These are phyloP conservation scores for Vitis hybrid DNA, from an alignment of 177 flowering plant genomes.

Conservation along the genomic window DNA sequence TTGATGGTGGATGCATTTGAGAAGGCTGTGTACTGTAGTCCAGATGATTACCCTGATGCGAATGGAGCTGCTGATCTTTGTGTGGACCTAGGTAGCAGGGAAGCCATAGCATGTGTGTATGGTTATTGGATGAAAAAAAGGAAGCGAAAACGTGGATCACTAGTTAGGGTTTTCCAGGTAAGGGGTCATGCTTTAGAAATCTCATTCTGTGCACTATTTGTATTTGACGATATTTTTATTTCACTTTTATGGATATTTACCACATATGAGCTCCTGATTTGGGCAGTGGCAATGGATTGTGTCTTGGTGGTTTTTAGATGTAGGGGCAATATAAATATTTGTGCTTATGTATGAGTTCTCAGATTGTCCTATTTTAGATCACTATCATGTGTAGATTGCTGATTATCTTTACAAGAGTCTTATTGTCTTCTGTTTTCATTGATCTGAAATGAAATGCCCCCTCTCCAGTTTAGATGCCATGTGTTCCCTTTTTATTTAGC, in stretches of 20 bases:
- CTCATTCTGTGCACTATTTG: background rate
- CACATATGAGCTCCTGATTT: background rate
- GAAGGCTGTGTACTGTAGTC: constrained; percentile 46
- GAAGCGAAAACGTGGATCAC: constrained; percentile 46
- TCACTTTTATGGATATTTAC: background rate
- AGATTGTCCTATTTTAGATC: too few relatives aligned
- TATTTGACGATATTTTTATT: background rate
- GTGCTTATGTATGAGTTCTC: too few relatives aligned
- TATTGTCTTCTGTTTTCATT: too few relatives aligned
- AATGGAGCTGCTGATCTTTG: constrained; percentile 34
- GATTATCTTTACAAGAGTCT: too few relatives aligned
- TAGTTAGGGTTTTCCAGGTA: constrained; percentile 86
- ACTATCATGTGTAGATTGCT: too few relatives aligned
- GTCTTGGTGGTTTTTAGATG: background rate
- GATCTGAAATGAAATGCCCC: too few relatives aligned
- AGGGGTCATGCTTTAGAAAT: background rate
- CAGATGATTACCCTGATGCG: constrained; percentile 52
- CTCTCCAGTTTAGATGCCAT: too few relatives aligned
- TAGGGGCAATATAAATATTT: too few relatives aligned
- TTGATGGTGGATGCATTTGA: constrained; percentile 65
- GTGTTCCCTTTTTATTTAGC: too few relatives aligned
- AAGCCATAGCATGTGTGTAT: constrained; percentile 49
- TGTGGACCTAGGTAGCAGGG: constrained; percentile 38
- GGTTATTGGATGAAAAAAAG: constrained; percentile 71
- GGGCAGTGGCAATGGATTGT: background rate